These are phyloP conservation scores for Lathyrus aphaca DNA, from an alignment of 306 rosid species.

Conservation along the genomic window DNA sequence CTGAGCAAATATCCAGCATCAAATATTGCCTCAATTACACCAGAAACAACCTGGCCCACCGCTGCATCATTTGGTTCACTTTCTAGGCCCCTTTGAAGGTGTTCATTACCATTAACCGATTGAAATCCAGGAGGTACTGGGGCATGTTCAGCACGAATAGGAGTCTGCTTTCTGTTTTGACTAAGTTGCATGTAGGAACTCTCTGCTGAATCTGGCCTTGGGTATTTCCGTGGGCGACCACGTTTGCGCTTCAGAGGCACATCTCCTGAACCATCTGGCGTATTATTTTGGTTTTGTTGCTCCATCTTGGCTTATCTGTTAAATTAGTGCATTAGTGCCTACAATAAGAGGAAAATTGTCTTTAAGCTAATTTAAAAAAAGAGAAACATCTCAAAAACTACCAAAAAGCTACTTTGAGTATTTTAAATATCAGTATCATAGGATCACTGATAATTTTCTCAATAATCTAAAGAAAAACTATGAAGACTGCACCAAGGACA, in stretches of 20 bases:
- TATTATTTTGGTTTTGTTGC: conserved; percentile 58
- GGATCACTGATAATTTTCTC: conserved; percentile 25
- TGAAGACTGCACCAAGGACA: conserved; percentile 3
- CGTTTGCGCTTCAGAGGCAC: conserved; percentile 83
- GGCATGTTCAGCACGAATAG: conserved; percentile 42
- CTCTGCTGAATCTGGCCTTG: conserved; percentile 54
- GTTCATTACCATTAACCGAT: conserved; percentile 53
- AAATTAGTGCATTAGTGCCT: conserved; percentile 41
- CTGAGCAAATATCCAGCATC: conserved; percentile 91
- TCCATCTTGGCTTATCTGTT: conserved; percentile 51
- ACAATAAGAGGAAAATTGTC: conserved; percentile 19
- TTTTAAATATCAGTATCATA: background rate
- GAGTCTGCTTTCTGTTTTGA: conserved; percentile 47
- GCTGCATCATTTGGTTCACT: conserved; percentile 45
- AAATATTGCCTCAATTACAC: conserved; percentile 86
- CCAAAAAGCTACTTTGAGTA: background rate
- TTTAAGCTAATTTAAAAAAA: background rate
- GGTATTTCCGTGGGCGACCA: conserved; percentile 97
- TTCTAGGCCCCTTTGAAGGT: conserved; percentile 52
- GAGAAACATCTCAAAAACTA: background rate
- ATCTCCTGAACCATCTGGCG: conserved; percentile 59
- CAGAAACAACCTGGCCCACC: conserved; percentile 75
- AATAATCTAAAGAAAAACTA: background rate
- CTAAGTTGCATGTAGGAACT: conserved; percentile 39
- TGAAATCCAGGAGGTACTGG: conserved; percentile 60